Evolutionary conservation across 495 filamentous ascomycete genomes (phyloP), one percentile per base, ranked within the genome.

Genomic region (Hyaloscypha bicolor): DNA sequence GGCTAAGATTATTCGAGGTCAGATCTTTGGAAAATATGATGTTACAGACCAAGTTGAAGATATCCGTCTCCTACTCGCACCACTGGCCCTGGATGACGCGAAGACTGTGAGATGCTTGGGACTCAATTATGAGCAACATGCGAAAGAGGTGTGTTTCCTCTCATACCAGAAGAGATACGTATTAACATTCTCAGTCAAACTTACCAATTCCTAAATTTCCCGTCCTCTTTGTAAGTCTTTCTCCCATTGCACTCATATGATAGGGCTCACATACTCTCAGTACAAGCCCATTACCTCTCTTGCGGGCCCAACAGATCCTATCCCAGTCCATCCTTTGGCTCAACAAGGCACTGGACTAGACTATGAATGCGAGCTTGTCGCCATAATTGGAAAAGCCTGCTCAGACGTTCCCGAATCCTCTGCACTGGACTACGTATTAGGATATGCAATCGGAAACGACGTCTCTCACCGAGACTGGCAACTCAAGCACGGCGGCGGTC

Each of bases 391-490:
- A 19, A 91, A 90, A 76, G 79, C 86, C 62, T 90, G 87, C 37
- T 77, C 76, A 32, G 84, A 94, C 71, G 86, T 95, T 6, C 72
- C 88, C 3, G 90, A 92, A 72, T 75, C 79, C 3, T 75, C 84
- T 31, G 93, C 93, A 0, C 76, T 95, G 55, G 82, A 90, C 48
- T 89, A 93, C 70, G 90, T 94, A 11, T 77, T 93, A 5, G 93
- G 93, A 0, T 96, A 94, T 74, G 82, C 89, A 6, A 86, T 93
- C 60, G 93, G 92, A 52, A 91, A 96, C 73, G 93, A 95, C 76
- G 82, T 96, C 35, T 92, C 89, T 14, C 92, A 94, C 75, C 88
- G 93, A 30, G 90, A 92, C 62, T 93, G 91, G 90, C 93, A 96
- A 76, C 76, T 95, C 63, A 86, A 88, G 73, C 85, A 85, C 39